A percentile compares a stretch with the other conserved stretches of the same genome.
Evolutionary conservation across 371 early-diverging fungal genomes (phyloP).

Genomic region (Dichotomocladium elegans): DNA sequence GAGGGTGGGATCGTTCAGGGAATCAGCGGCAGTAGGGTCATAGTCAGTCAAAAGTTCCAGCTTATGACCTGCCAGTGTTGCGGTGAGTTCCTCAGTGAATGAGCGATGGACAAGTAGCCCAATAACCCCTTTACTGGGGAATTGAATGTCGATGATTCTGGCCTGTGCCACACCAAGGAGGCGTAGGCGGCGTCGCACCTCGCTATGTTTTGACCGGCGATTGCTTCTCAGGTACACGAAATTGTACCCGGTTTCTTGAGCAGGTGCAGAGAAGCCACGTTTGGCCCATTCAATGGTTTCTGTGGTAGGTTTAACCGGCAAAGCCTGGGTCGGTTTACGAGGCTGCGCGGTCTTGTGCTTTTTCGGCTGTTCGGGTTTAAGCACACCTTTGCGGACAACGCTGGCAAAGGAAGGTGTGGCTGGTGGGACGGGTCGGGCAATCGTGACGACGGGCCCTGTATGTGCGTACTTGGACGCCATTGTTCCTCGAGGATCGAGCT

Average conservation of each 20-base stretch:
- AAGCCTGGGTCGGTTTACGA: neutral
- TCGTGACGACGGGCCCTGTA: neutral
- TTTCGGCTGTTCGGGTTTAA: neutral
- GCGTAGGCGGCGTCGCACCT: neutral
- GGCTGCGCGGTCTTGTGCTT: too few species aligned
- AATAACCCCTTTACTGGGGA: neutral
- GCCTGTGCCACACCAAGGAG: neutral
- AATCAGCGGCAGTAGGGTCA: neutral
- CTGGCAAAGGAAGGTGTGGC: neutral
- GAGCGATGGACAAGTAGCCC: neutral
- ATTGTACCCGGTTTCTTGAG: neutral
- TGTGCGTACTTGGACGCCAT: neutral
- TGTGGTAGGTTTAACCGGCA: too few species aligned
- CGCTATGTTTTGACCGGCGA: neutral
- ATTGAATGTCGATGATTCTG: neutral
- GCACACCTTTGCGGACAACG: neutral
- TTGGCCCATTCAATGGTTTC: neutral
- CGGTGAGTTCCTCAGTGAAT: neutral
- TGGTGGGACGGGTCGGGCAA: neutral
- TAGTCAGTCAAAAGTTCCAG: neutral
- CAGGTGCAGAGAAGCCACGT: neutral
- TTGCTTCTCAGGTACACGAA: neutral
- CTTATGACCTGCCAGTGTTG: neutral
- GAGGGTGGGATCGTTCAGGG: neutral
- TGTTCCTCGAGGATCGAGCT: neutral